Conservation (phyloP, 129 eudicot species). For the Saposhnikovia divaricata region DNA sequence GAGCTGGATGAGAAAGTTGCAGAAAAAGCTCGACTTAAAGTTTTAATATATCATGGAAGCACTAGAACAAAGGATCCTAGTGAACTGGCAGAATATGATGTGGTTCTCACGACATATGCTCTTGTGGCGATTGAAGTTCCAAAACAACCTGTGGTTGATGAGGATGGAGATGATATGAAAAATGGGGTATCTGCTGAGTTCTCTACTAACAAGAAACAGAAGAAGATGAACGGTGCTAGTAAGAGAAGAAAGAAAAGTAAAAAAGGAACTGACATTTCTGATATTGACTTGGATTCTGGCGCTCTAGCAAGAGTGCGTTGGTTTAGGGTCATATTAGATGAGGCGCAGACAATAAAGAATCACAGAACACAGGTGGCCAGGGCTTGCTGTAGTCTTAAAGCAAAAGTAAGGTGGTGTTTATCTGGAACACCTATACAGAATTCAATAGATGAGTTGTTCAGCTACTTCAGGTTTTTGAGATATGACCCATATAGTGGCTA, state of each 20-base stretch:
- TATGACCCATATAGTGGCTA: conserved; percentile 63
- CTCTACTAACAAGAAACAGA: conserved; percentile 37
- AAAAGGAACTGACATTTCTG: conserved; percentile 40
- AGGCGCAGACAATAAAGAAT: conserved; percentile 92
- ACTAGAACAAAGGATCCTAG: conserved; percentile 68
- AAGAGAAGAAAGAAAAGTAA: conserved; percentile 64
- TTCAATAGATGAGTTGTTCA: conserved; percentile 77
- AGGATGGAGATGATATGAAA: conserved; percentile 63
- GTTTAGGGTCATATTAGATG: conserved; percentile 85
- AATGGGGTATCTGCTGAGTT: conserved; percentile 58
- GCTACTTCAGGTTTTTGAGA: conserved; percentile 85
- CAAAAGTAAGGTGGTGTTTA: conserved; percentile 88
- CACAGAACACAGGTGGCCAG: conserved; percentile 81
- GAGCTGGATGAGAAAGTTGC: conserved; percentile 88
- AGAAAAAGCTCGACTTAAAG: conserved; percentile 47
- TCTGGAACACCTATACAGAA: conserved; percentile 98
- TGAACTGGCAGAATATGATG: conserved; percentile 71
- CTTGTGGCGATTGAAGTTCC: conserved; percentile 90
- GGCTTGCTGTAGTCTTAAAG: conserved; percentile 92
- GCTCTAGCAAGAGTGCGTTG: conserved; percentile 81
- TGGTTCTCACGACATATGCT: conserved; percentile 83
- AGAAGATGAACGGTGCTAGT: conserved; percentile 25
- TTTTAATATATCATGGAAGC: conserved; percentile 85
- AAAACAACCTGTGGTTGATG: conserved; percentile 56
- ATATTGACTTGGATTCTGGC: conserved; percentile 53